Base-by-base conservation (phyloP, 1,284 basidiomycete species). In the Psilocybe mexicana region DNA sequence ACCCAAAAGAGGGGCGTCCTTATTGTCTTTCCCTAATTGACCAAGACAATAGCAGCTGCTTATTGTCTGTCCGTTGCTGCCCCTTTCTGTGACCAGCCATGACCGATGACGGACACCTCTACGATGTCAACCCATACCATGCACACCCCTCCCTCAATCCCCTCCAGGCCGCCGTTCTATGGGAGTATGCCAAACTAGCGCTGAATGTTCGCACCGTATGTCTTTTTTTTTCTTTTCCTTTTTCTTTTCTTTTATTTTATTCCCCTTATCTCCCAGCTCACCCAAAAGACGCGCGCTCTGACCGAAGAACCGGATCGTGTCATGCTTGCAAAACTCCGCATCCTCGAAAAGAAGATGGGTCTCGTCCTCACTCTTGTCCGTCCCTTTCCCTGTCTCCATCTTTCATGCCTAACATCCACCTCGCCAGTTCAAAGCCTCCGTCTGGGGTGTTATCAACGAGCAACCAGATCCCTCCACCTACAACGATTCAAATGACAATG, bases 311-410 rank as follows among this genome's bases (percentile, higher is more conserved):
- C 87, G 40, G 95, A 93, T 72, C 84, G 85, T 64, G 76, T 74
- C 52, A 80, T 98, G 65, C 76, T 98, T n/a, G 80, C 81, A 43
- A 87, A 90, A 56, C 72, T 99, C 43, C 82, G 96, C 43, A 81
- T 87, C 1, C 77, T 98, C 45, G 96, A 98, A 72, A 86, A 91
- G 70, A 97, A 97, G 74, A 96, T 98, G 91, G 94, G 93, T 5
- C 80, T 99, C 40, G 93, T 96, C 0, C 75, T 96, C 67, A 96
- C 94, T 0, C 72, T 96, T 74, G 94, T 93, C 66, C 63, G 84
- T 79, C 24, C 28, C 8, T 14, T 38, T 49, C 52, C 45, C 52
- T 65, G 5, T 24, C 57, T 58, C n/a, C 53, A 60, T 33, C 26
- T 7, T n/a, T 43, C 53, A 44, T 26, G 24, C 23, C 24, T 47